Conservation (phyloP, 768 basidiomycete species). For the Tephrocybe sp. region DNA sequence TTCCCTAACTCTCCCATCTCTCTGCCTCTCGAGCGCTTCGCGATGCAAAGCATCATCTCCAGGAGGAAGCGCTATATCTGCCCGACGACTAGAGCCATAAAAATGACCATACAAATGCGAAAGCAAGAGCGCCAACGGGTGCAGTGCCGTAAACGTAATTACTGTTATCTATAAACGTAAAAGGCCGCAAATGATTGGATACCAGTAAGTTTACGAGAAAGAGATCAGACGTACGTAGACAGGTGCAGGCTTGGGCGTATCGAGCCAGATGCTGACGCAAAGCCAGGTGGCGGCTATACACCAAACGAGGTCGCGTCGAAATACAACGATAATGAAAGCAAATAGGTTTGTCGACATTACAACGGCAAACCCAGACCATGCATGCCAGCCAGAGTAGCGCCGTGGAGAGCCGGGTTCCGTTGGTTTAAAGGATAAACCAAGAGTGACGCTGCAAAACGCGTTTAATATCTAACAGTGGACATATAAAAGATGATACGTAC, state of each 20-base stretch:
- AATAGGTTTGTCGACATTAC: constrained; percentile 63
- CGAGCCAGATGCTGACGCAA: constrained; percentile 62
- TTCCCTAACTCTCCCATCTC: constrained; percentile 13
- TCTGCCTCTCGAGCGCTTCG: constrained; percentile 4
- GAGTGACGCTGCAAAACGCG: constrained; percentile 50
- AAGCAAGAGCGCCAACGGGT: constrained; percentile 58
- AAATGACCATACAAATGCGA: constrained; percentile 41
- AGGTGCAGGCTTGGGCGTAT: constrained; percentile 59
- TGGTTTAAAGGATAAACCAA: constrained; percentile 62
- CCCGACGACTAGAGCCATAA: constrained; percentile 10
- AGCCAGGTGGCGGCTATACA: constrained; percentile 75
- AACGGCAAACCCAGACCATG: constrained; percentile 74
- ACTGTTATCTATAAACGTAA: constrained; percentile 46
- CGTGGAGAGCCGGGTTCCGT: constrained; percentile 40
- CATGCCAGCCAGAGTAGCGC: constrained; percentile 55
- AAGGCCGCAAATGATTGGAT: neutral
- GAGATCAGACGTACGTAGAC: constrained; percentile 53
- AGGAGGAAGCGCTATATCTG: constrained; percentile 20
- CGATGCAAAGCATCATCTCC: constrained; percentile 19
- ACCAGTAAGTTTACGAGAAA: neutral
- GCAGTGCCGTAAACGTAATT: constrained; percentile 64
- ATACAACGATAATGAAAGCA: constrained; percentile 53
- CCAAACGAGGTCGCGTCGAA: constrained; percentile 72
- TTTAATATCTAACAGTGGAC: neutral
- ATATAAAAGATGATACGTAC: constrained; percentile 34